Percentiles rank a stretch among this genome's conserved stretches.
Conservation (phyloP, 345 rosid genomes). For the Eutrema heterophyllum region DNA sequence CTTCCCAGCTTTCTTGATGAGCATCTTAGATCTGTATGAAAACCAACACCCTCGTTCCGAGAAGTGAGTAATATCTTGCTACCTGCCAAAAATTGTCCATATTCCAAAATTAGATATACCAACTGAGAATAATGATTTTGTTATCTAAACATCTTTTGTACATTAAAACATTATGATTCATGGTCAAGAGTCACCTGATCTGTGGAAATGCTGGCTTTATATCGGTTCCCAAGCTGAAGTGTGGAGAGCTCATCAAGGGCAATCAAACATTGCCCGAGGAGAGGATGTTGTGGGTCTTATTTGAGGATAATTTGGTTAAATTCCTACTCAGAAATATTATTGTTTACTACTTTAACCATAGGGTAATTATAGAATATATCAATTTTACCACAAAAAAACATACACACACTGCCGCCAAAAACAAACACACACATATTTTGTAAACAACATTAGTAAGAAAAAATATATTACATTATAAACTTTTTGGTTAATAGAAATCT, state of each 20-base stretch:
- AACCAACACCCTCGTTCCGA: conserved; percentile 31
- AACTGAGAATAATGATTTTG: not conserved
- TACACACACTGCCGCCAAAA: too few species aligned
- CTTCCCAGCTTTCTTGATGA: conserved; percentile 34
- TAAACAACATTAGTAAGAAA: too few species aligned
- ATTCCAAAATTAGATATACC: not conserved
- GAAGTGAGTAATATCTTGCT: conserved; percentile 51
- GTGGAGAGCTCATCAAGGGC: conserved; percentile 45
- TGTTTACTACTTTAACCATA: too few species aligned
- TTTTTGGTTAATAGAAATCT: too few species aligned
- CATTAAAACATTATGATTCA: not conserved
- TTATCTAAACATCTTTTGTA: too few species aligned
- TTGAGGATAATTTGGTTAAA: too few species aligned
- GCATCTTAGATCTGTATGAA: conserved; percentile 4
- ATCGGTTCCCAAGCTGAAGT: conserved; percentile 29
- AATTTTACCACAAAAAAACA: too few species aligned
- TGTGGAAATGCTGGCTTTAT: conserved; percentile 30
- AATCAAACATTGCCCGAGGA: conserved; percentile 22
- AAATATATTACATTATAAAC: too few species aligned
- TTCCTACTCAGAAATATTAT: too few species aligned
- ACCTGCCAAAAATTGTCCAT: not conserved
- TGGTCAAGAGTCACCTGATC: not conserved
- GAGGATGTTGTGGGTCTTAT: too few species aligned
- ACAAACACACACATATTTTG: too few species aligned
- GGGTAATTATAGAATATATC: too few species aligned